Evolutionary conservation across 2,329 filamentous ascomycete genomes (phyloP), one percentile per base, ranked within the genome.

Genomic region (Bretziella fagacearum): DNA sequence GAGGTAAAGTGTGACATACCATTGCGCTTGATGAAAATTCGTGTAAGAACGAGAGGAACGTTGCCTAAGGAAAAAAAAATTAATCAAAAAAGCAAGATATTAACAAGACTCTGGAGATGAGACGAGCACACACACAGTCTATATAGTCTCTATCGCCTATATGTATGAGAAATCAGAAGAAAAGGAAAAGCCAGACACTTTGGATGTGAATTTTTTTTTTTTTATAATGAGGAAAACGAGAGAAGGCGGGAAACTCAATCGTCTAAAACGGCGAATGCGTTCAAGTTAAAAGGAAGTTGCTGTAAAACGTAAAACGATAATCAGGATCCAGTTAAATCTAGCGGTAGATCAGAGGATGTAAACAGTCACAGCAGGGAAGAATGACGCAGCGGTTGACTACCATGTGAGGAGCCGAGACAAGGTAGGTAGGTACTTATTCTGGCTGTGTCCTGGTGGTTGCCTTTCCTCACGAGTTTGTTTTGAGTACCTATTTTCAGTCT

Each of bases 91-190:
- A 32, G 44, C 36, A 44, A 33, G 23, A 29, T 22, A 44, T 26
- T 26, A 46, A 49, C 39, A 51, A 41, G 26, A 35, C 44, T 43
- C 27, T 41, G 43, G 33, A 47, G 33, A 20, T 23, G 41, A 36
- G n/a, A n/a, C n/a, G n/a, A n/a, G n/a, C 27, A 23, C 11, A 30
- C 10, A 36, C 39, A 50, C 25, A 23, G 18, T 42, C 32, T 20
- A 37, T 22, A 41, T 8, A 26, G 25, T 43, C n/a, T 43, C 25
- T 18, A 43, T 43, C 17, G 40, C 40, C 40, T 18, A 13, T 44
- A 39, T n/a, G 15, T 30, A 13, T 17, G 10, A 46, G 25, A 30
- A 43, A 20, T 6, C 11, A 43, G 30, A 13, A 3, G 11, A 22
- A 41, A 43, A 43, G 17, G 40, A 43, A 4, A n/a, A 11, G 18